Percentiles rank a stretch among this genome's conserved stretches.
Evolutionary conservation across 352 stramenopile genomes (phyloP).

Genomic region (Globisporangium yorkense): DNA sequence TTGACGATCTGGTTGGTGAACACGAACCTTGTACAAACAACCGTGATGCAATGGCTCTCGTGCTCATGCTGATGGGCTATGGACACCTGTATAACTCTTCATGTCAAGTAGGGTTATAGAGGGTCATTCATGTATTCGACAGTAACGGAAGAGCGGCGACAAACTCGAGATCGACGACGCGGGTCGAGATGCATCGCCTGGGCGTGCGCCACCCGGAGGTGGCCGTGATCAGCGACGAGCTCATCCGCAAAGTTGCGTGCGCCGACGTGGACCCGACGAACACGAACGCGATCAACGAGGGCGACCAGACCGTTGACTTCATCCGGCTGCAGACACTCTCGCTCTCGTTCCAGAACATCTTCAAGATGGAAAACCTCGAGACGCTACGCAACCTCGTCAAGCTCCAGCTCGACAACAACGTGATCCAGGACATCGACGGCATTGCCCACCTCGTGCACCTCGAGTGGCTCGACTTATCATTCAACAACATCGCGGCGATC

Average conservation of each 20-base stretch:
- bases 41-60: too few species aligned
- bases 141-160: neutral
- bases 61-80: too few species aligned
- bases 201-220: slow-evolving; percentile 71
- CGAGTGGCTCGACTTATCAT: slow-evolving; percentile 92
- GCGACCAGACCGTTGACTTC: slow-evolving; percentile 63
- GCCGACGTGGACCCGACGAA: slow-evolving; percentile 60
- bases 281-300: slow-evolving; percentile 65
- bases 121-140: too few species aligned
- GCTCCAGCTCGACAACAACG: slow-evolving; percentile 94
- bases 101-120: too few species aligned
- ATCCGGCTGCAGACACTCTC: slow-evolving; percentile 68
- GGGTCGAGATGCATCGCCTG: slow-evolving; percentile 57
- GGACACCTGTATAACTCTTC: too few species aligned
- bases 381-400: slow-evolving; percentile 86
- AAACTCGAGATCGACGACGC: neutral
- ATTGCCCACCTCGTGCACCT: slow-evolving; percentile 83
- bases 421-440: slow-evolving; percentile 89
- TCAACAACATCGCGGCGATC: slow-evolving; percentile 93
- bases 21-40: neutral
- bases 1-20: neutral
- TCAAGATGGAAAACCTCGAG: slow-evolving; percentile 93
- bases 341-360: slow-evolving; percentile 92
- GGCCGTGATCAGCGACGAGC: slow-evolving; percentile 73
- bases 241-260: slow-evolving; percentile 62